Conservation (phyloP, 2,329 filamentous ascomycete species). For the Paecilomyces sp. region DNA sequence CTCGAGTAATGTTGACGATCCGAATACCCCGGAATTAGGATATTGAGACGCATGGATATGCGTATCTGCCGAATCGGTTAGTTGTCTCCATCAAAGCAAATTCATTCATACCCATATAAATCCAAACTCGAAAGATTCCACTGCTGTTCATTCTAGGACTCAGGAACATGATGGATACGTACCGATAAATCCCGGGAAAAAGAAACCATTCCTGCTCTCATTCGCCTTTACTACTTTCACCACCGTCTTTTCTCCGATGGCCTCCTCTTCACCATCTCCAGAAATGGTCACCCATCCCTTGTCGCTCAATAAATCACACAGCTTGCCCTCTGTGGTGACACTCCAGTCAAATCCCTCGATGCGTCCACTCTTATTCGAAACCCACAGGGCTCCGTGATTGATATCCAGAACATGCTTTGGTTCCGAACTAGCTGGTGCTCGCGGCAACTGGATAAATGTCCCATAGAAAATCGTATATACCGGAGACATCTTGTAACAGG, state of each 20-base stretch:
- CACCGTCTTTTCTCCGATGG: slow-evolving; percentile 8
- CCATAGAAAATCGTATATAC: slow-evolving; percentile 48
- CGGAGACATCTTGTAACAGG: slow-evolving; percentile 3
- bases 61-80: slow-evolving; percentile 59
- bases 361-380: slow-evolving; percentile 22
- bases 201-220: slow-evolving; percentile 35
- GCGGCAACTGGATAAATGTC: slow-evolving; percentile 53
- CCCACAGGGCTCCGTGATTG: slow-evolving; percentile 41
- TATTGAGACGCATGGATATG: slow-evolving; percentile 95
- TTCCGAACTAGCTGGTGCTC: slow-evolving; percentile 37
- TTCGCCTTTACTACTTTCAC: slow-evolving; percentile 31
- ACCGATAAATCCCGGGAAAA: slow-evolving; percentile 44
- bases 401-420: slow-evolving; percentile 47
- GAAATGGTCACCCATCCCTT: slow-evolving; percentile 24
- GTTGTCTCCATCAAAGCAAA: background rate
- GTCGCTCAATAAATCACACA: slow-evolving; percentile 19
- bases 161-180: slow-evolving; percentile 7
- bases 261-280: slow-evolving; percentile 8
- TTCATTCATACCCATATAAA: background rate
- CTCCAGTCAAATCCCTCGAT: slow-evolving; percentile 29
- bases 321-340: slow-evolving; percentile 14
- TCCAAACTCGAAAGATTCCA: background rate
- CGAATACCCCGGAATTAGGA: slow-evolving; percentile 88
- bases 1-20: slow-evolving; percentile 82
- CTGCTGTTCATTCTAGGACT: background rate